A percentile compares a stretch with the other conserved stretches of the same genome.
These are phyloP conservation scores for Cyclocybe cylindracea DNA, from an alignment of 768 basidiomycete species.

Conservation along the genomic window DNA sequence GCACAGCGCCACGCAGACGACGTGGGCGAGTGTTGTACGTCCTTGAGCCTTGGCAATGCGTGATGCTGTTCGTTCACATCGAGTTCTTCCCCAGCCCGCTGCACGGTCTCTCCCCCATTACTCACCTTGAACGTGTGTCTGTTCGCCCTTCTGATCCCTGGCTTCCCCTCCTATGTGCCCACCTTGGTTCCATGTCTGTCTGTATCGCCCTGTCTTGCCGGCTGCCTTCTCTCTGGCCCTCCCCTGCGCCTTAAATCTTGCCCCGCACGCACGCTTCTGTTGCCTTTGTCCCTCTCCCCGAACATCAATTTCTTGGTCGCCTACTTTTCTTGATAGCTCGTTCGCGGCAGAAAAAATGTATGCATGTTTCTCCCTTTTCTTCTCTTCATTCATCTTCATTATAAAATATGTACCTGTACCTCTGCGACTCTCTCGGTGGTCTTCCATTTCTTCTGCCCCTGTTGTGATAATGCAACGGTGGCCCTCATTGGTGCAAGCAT, in stretches of 20 bases:
- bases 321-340: background rate
- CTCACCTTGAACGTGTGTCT: constrained; percentile 1
- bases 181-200: too few relatives aligned
- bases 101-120: constrained; percentile 3
- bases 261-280: too few relatives aligned
- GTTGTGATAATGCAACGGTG: too few relatives aligned
- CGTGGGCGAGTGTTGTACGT: constrained; percentile 14
- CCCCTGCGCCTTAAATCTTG: too few relatives aligned
- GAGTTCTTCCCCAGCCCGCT: background rate
- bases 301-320: background rate
- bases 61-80: background rate
- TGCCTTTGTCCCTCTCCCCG: too few relatives aligned
- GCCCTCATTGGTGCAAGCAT: too few relatives aligned
- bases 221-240: too few relatives aligned
- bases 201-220: too few relatives aligned
- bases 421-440: background rate
- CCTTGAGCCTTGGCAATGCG: background rate
- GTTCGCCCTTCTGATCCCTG: background rate
- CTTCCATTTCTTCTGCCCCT: background rate
- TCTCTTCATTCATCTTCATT: constrained; percentile 3
- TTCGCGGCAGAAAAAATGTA: too few relatives aligned
- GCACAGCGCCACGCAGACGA: constrained; percentile 26
- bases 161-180: background rate
- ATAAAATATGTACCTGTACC: constrained; percentile 19
- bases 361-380: background rate